Percentiles rank a stretch among this genome's conserved stretches.
These are phyloP conservation scores for Silene latifolia DNA, from an alignment of 148 eudicot species.

Conservation along the genomic window DNA sequence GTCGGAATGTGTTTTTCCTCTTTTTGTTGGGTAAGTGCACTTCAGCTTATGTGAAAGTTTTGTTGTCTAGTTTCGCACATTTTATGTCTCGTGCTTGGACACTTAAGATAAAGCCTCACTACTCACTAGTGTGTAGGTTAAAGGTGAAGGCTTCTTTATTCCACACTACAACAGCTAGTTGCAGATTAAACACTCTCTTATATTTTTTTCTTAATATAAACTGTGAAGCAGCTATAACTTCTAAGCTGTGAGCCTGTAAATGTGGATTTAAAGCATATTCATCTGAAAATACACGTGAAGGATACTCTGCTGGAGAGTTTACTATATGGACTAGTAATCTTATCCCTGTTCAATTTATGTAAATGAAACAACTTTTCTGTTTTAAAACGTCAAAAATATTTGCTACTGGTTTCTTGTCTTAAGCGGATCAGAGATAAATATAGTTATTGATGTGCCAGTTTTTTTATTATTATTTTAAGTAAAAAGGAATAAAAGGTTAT, in stretches of 20 bases:
- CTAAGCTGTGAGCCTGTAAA: neutral
- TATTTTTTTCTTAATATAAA: neutral
- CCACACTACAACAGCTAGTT: neutral
- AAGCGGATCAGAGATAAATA: neutral
- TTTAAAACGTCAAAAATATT: neutral
- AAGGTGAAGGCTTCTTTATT: neutral
- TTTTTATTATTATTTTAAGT: too few species aligned
- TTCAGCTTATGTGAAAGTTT: neutral
- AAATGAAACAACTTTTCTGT: neutral
- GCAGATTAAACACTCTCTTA: neutral
- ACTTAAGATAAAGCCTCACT: neutral
- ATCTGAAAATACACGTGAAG: neutral
- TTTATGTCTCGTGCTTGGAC: neutral
- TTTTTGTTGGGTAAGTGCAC: constrained; percentile 90
- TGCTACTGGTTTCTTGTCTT: neutral
- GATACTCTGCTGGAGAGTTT: neutral
- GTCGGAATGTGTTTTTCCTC: constrained; percentile 99
- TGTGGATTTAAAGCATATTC: too few species aligned
- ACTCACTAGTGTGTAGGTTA: neutral
- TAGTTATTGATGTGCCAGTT: neutral
- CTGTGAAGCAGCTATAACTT: neutral
- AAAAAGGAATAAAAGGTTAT: neutral
- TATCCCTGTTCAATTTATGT: too few species aligned
- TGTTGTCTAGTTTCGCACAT: neutral
- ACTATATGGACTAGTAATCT: neutral